These are phyloP conservation scores for Stephanodiscus triporus DNA, from an alignment of 108 stramenopile genomes.

Conservation along the genomic window DNA sequence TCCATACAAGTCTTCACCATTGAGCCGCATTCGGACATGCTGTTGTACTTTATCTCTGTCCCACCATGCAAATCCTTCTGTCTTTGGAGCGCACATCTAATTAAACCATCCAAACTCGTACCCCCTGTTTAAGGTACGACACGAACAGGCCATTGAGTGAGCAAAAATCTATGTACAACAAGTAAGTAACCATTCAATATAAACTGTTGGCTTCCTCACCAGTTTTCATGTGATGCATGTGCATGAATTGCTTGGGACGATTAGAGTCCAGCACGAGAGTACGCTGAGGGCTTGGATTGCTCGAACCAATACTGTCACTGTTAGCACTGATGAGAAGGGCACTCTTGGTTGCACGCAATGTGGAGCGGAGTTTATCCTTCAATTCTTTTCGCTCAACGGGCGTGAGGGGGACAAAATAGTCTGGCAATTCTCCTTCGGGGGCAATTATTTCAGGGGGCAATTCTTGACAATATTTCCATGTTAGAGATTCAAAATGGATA, in stretches of 20 bases:
- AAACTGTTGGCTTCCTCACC: slow-evolving; percentile 1
- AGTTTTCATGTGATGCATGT: slow-evolving; percentile 88
- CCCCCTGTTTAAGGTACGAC: slow-evolving; percentile 41
- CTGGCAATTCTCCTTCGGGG: slow-evolving; percentile 18
- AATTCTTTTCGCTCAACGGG: slow-evolving; percentile 29
- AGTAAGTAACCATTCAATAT: background rate
- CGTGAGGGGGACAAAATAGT: slow-evolving; percentile 50
- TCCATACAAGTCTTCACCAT: slow-evolving; percentile 31
- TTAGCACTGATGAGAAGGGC: slow-evolving; percentile 34
- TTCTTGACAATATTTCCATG: too few species aligned
- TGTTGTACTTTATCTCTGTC: slow-evolving; percentile 30
- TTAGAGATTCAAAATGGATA: too few species aligned
- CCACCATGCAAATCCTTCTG: slow-evolving; percentile 24
- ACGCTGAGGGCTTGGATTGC: slow-evolving; percentile 21
- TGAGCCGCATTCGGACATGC: slow-evolving; percentile 43
- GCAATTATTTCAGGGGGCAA: background rate
- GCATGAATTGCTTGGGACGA: slow-evolving; percentile 69
- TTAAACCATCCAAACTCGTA: slow-evolving; percentile 58
- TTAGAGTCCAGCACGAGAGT: slow-evolving; percentile 31
- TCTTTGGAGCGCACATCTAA: slow-evolving; percentile 62
- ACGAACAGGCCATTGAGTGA: background rate
- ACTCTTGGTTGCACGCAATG: slow-evolving; percentile 19
- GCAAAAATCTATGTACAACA: background rate
- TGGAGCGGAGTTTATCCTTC: slow-evolving; percentile 29
- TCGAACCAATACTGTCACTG: background rate